Evolutionary conservation across 2,329 filamentous ascomycete genomes (phyloP).

Genomic region (Fusarium verticillioides): DNA sequence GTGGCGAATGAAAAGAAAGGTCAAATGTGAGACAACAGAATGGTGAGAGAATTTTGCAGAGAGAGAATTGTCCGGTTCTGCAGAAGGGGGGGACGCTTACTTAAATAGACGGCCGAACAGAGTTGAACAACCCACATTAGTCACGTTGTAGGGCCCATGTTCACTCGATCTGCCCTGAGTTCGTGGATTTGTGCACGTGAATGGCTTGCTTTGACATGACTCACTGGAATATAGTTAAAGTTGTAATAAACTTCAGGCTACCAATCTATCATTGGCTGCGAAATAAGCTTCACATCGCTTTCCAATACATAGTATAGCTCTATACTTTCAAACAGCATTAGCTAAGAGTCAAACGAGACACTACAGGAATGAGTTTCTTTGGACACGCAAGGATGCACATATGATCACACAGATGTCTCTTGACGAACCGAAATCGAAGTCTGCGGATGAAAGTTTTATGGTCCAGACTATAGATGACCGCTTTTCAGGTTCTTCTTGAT

Average conservation of each 20-base stretch:
- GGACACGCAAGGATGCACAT: background rate
- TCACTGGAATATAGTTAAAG: background rate
- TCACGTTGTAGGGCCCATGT: background rate
- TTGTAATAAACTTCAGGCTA: no score
- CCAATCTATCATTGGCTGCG: background rate
- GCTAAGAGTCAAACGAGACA: no score
- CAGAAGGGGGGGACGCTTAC: background rate
- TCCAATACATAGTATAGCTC: background rate
- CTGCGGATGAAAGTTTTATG: no score
- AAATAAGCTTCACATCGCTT: background rate
- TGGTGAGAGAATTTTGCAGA: background rate
- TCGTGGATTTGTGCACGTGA: background rate
- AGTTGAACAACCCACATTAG: background rate
- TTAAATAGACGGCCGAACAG: background rate
- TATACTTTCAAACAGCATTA: background rate
- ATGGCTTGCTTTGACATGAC: background rate
- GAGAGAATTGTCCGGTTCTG: background rate
- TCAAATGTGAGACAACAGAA: background rate
- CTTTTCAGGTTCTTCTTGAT: background rate
- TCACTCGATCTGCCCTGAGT: background rate
- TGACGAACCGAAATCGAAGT: background rate
- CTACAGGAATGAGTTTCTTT: no score
- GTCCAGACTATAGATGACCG: background rate
- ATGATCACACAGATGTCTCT: background rate
- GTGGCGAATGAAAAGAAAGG: background rate